phyloP scores from a whole-genome alignment of 2,329 filamentous ascomycete species.

The Penicillium crustosum region DNA sequence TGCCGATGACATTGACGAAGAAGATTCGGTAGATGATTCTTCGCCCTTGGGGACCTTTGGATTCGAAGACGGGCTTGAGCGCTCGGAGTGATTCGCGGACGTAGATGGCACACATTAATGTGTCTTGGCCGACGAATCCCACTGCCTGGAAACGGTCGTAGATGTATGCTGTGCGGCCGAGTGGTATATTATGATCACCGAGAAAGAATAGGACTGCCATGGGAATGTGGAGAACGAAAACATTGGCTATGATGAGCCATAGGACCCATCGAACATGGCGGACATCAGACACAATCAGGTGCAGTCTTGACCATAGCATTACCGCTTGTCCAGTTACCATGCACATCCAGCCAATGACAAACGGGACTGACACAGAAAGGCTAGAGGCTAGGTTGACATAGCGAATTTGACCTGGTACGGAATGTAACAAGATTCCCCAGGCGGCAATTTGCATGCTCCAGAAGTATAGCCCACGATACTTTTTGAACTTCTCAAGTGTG shows the following conservation, averaged over 20 bases:
- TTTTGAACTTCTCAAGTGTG: slow-evolving; percentile 46
- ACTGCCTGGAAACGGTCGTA: slow-evolving; percentile 53
- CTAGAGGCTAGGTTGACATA: not conserved
- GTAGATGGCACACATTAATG: slow-evolving; percentile 52
- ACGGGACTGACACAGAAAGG: not conserved
- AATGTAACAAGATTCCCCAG: slow-evolving; percentile 36
- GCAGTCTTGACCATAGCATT: slow-evolving; percentile 48
- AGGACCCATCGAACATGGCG: slow-evolving; percentile 37
- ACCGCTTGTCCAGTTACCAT: slow-evolving; percentile 43
- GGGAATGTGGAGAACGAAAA: slow-evolving; percentile 2
- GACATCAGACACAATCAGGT: slow-evolving; percentile 40
- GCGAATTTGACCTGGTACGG: slow-evolving; percentile 28
- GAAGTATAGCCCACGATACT: slow-evolving; percentile 47
- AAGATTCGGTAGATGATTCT: slow-evolving; percentile 47
- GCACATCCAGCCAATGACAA: slow-evolving; percentile 36
- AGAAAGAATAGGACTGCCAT: slow-evolving; percentile 9
- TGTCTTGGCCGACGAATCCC: slow-evolving; percentile 53
- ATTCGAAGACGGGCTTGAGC: slow-evolving; percentile 41
- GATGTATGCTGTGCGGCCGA: slow-evolving; percentile 18
- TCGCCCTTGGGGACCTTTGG: slow-evolving; percentile 38
- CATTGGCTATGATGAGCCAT: slow-evolving; percentile 43
- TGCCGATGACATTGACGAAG: slow-evolving; percentile 44
- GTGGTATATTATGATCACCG: slow-evolving; percentile 15
- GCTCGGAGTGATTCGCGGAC: slow-evolving; percentile 49
- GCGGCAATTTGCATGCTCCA: slow-evolving; percentile 45